Evolutionary conservation across 108 stramenopile genomes (phyloP), one percentile per base, ranked within the genome.

Genomic region (Phaeodactylum tricornutum): DNA sequence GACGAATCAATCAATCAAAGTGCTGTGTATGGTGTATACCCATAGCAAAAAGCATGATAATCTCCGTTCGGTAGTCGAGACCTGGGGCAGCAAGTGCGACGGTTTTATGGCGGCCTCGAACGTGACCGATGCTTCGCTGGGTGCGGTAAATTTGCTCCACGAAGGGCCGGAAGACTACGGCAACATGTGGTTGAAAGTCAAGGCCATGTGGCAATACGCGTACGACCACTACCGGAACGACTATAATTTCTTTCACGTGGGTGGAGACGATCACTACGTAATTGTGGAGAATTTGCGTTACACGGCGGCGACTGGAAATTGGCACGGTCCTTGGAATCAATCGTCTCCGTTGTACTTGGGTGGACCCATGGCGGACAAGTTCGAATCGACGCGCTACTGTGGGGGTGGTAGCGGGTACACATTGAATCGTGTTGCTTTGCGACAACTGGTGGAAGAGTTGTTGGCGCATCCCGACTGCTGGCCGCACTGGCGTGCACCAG

Each of bases 221-320:
- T 67, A 77, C 33, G 46, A 52, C 27, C 89, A 96, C 60, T 94
- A 93, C 54, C 31, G 71, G 33, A 53, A 86, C 11, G 81, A 93
- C 26, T 92, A 68, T 61, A 93, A 96, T 67, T 94, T 66, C 53
- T 94, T 94, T 65, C 81, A 85, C 44, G 57, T 87, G 27, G 93
- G 95, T 27, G 95, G 95, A 24, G 95, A 96, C 43, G 95, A 96
- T 71, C 56, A 92, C 61, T 94, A 81, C 57, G 74, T 93, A 6
- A 53, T 96, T 50, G 74, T 85, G 8, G 69, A 93, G 44, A 96
- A 96, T 67, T 55, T 96, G 52, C 66, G 88, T 25, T 53, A 67
- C 27, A 87, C 79, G 45, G 39, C 85, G 11, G 71, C 65, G 11
- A 52, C 48, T 22, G 75, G 74, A 4, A 29, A 62, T 24, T 55